Base-by-base conservation (phyloP, 352 stramenopile genomes). In the Phytophthora crassamura region DNA sequence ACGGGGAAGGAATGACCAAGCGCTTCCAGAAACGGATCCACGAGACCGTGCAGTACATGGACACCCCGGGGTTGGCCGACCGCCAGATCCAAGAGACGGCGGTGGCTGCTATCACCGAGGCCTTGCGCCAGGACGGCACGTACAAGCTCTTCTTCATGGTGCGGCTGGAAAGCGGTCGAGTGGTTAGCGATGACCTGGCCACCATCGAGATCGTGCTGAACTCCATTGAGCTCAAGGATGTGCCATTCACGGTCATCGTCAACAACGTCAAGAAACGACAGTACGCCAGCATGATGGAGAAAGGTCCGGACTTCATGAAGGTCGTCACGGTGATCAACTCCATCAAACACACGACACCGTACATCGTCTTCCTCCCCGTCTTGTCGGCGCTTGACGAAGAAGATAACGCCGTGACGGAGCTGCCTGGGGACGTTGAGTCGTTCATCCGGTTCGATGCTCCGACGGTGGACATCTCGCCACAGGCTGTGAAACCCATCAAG, bases 101-200 rank as follows among this genome's bases (percentile, higher is more conserved):
- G 4, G 39, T 25, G 22, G 28, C 30, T 2, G 59, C 54, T 14
- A 67, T 69, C 59, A 74, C 59, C 0, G 8, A 52, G 38, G 48
- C 65, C 0, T 53, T 74, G 4, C 56, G 43, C 7, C 33, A 69
- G 20, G 40, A 47, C 9, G 66, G 66, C 8, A 59, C 6, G 7
- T 70, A 64, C 60, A 69, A 74, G 14, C 43, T 70, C 12, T 66
- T 74, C 48, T 74, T 74, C 55, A 62, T 74, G 54, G 50, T 70
- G 20, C 54, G 60, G 9, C 53, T 74, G 12, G 33, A 59, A 33
- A 64, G 63, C 16, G 66, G 59, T 22, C 66, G 59, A 1, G 54
- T 69, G 16, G 45, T 67, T 15, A 50, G 25, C 11, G 54, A 74
- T 12, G 66, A 70, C 30, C 15, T 69, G 12, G 22, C 48, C 8